phyloP scores from a whole-genome alignment of 1,284 basidiomycete species.

The Naganishia liquefaciens region DNA sequence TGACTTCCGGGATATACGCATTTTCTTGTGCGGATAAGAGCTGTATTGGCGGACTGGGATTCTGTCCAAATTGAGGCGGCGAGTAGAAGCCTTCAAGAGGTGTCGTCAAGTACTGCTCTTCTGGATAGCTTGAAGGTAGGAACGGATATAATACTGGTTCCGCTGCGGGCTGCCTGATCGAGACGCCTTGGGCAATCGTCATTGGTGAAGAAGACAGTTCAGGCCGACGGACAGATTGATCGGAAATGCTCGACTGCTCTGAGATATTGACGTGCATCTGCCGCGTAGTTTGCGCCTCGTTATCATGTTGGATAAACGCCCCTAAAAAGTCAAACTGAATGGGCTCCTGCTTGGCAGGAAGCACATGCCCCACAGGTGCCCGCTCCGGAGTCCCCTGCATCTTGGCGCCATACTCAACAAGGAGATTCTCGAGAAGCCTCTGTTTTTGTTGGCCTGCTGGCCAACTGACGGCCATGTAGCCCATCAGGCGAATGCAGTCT shows the following conservation, averaged over 20 bases:
- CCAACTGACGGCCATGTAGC: constrained; percentile 38
- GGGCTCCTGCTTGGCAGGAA: neutral
- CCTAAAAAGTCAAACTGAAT: constrained; percentile 6
- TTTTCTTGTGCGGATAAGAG: no score
- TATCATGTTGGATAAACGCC: constrained; percentile 1
- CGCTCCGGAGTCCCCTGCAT: neutral
- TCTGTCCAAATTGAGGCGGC: no score
- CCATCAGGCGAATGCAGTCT: constrained; percentile 38
- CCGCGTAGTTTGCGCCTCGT: neutral
- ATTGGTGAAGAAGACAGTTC: no score
- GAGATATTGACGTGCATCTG: neutral
- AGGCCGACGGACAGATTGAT: neutral
- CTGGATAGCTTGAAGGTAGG: no score
- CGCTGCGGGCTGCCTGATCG: no score
- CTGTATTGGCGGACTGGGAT: no score
- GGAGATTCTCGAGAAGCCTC: constrained; percentile 35
- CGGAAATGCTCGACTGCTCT: no score
- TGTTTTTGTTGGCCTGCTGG: constrained; percentile 37
- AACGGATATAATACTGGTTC: no score
- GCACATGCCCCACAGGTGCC: neutral
- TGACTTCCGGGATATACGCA: no score
- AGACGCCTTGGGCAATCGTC: no score
- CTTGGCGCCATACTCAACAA: constrained; percentile 36
- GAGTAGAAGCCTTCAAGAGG: no score
- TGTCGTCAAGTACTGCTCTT: no score